A percentile compares a stretch with the other conserved stretches of the same genome.
Conservation (phyloP, 2,329 filamentous ascomycete species). For the Trichoderma lentiforme region DNA sequence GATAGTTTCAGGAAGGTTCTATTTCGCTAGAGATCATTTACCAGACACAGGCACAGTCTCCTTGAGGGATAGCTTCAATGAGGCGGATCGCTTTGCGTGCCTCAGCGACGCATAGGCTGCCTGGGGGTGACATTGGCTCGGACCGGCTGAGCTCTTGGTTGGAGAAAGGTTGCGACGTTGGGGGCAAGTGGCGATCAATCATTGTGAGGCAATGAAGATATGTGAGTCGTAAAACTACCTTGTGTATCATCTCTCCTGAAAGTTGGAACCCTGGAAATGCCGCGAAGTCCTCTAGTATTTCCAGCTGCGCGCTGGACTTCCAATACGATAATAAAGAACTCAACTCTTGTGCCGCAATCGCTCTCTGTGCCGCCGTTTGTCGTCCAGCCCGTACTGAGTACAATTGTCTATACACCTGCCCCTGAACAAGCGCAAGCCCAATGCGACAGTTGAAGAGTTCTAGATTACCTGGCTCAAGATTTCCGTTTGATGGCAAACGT, state of each 20-base stretch:
- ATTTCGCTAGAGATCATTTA: not conserved
- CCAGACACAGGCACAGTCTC: conserved; percentile 7
- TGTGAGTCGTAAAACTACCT: conserved; percentile 2
- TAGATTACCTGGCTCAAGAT: not conserved
- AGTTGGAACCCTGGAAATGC: not conserved
- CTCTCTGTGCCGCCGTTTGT: not conserved
- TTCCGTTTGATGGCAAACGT: not conserved
- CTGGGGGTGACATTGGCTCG: not conserved
- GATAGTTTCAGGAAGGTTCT: not conserved
- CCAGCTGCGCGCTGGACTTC: not conserved
- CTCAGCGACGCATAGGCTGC: not conserved
- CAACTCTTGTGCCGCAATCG: conserved; percentile 5
- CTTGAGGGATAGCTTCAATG: not conserved
- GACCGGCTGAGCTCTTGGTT: not conserved
- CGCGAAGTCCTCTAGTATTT: not conserved
- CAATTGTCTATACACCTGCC: conserved; percentile 1
- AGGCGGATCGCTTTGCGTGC: conserved; percentile 2
- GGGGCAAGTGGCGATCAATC: conserved; percentile 1
- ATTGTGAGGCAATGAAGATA: conserved; percentile 8
- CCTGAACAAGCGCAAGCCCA: conserved; percentile 5
- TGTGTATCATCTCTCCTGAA: conserved; percentile 6
- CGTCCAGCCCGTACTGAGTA: not conserved
- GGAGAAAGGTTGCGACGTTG: not conserved
- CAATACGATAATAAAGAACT: conserved; percentile 5
- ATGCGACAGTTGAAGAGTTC: conserved; percentile 9